Evolutionary conservation across 139 green algal species (phyloP).

Genomic region (Picochlorum sp.): DNA sequence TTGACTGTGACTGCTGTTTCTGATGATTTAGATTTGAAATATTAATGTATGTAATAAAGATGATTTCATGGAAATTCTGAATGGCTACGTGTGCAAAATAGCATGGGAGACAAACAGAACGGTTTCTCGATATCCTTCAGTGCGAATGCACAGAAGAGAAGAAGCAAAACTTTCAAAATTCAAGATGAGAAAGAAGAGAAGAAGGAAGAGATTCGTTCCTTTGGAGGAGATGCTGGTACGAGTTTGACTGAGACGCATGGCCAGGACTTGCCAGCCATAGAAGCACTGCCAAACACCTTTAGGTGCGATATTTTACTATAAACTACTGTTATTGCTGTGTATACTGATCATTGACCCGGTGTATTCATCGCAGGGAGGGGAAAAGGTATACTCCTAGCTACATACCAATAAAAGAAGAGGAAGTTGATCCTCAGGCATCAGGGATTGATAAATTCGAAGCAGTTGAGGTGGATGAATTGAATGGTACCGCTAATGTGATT

Average conservation of each 20-base stretch:
- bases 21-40: constrained; percentile 23
- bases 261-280: no score
- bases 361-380: background rate
- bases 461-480: constrained; percentile 17
- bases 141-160: no score
- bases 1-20: constrained; percentile 83
- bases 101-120: no score
- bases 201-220: no score
- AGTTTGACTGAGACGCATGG: no score
- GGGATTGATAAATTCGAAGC: constrained; percentile 33
- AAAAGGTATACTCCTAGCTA: constrained; percentile 13
- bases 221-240: no score
- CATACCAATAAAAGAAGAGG: constrained; percentile 18
- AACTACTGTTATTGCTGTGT: background rate
- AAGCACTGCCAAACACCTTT: background rate
- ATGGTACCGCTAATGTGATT: constrained; percentile 11
- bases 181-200: no score
- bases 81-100: no score
- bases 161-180: no score
- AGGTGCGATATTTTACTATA: background rate
- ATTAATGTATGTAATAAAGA: no score
- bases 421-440: background rate
- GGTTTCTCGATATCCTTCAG: no score
- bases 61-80: no score
- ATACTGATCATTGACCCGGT: background rate